A percentile compares a stretch with the other conserved stretches of the same genome.
Evolutionary conservation across 805 yeast species (phyloP).

Genomic region (Ogataea pini): DNA sequence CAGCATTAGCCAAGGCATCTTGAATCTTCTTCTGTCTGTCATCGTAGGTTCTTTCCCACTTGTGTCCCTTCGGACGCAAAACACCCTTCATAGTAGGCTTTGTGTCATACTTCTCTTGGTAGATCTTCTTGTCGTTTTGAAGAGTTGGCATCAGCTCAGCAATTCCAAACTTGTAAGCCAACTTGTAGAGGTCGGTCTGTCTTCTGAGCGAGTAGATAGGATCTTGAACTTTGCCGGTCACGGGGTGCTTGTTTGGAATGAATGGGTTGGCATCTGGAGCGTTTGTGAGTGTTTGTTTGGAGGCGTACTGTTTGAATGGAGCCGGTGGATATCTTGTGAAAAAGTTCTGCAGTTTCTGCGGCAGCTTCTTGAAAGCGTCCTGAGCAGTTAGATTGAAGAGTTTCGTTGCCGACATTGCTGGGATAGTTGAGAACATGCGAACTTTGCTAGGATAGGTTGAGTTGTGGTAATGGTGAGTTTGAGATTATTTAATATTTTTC

Average conservation of each 20-base stretch:
- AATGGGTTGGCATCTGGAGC: constrained; percentile 85
- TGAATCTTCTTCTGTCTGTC: constrained; percentile 60
- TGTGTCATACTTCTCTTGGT: constrained; percentile 69
- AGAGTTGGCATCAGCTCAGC: constrained; percentile 72
- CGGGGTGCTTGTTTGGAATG: constrained; percentile 79
- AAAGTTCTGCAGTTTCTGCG: constrained; percentile 67
- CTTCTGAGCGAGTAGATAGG: constrained; percentile 80
- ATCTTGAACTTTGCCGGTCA: constrained; percentile 73
- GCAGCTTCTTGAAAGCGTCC: constrained; percentile 52
- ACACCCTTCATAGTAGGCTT: constrained; percentile 79
- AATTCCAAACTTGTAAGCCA: constrained; percentile 81
- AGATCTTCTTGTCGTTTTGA: constrained; percentile 65
- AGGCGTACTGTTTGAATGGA: constrained; percentile 68
- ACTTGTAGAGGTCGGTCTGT: constrained; percentile 78
- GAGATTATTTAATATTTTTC: neutral
- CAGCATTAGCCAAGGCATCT: constrained; percentile 67
- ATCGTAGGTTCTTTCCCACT: constrained; percentile 69
- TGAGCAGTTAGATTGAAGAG: constrained; percentile 33
- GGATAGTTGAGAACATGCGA: neutral
- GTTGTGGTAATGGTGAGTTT: neutral
- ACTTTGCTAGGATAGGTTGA: too few relatives aligned
- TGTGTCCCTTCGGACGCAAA: constrained; percentile 73
- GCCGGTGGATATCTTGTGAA: constrained; percentile 84
- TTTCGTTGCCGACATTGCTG: constrained; percentile 18
- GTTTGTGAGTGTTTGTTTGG: constrained; percentile 60